These are phyloP conservation scores for Pythium brachiatum DNA, from an alignment of 352 stramenopile species.

Conservation along the genomic window DNA sequence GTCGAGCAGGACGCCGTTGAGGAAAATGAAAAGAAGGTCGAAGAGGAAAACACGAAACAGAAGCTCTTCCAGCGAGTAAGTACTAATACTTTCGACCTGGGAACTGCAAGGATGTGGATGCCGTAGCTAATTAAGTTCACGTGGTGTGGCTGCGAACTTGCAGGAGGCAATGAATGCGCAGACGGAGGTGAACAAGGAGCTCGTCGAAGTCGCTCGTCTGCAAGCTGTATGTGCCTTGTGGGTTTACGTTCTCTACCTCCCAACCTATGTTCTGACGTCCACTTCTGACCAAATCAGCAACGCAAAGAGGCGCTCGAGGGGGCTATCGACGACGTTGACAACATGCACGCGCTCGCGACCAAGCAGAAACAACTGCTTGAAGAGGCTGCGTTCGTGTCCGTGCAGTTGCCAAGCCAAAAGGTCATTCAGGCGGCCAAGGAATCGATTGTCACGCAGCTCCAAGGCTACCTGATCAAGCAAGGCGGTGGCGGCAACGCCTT, in stretches of 20 bases:
- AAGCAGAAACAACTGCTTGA: conserved; percentile 73
- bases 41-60: conserved; percentile 58
- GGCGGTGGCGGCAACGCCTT: conserved; percentile 72
- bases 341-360: conserved; percentile 62
- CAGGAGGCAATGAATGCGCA: conserved; percentile 53
- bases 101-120: background rate
- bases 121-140: background rate
- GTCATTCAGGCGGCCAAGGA: conserved; percentile 78
- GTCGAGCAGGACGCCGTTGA: conserved; percentile 41
- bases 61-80: conserved; percentile 49
- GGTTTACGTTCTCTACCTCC: too few relatives aligned
- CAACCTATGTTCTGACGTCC: too few relatives aligned
- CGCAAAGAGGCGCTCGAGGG: conserved; percentile 71
- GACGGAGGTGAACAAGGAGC: conserved; percentile 55
- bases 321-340: conserved; percentile 60
- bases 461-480: conserved; percentile 88
- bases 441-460: conserved; percentile 52
- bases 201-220: conserved; percentile 65
- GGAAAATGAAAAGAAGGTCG: conserved; percentile 50
- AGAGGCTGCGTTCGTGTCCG: conserved; percentile 76
- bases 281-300: conserved; percentile 29
- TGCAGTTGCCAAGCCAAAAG: conserved; percentile 77
- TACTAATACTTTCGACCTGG: background rate
- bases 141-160: background rate
- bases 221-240: conserved; percentile 41